These are phyloP conservation scores for Triticum monococcum DNA, from an alignment of 176 grass and related monocot genomes.

Conservation along the genomic window DNA sequence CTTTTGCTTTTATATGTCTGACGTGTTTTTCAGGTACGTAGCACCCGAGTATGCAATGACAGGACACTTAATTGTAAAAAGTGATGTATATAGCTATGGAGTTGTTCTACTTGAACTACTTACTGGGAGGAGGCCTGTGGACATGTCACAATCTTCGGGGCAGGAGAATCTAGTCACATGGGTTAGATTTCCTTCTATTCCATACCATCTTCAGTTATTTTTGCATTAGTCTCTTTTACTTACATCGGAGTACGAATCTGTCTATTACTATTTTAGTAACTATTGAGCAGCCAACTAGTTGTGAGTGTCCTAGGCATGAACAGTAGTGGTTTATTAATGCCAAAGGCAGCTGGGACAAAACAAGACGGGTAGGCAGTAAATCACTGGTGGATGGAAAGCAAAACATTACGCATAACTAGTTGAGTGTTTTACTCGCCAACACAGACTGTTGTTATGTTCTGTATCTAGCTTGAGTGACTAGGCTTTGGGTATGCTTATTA, in stretches of 20 bases:
- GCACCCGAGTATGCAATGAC: constrained; percentile 99
- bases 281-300: neutral
- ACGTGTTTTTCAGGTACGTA: constrained; percentile 72
- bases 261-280: neutral
- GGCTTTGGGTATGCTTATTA: neutral
- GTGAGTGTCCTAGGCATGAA: neutral
- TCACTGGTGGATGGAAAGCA: neutral
- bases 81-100: constrained; percentile 99
- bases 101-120: constrained; percentile 97
- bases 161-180: constrained; percentile 97
- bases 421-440: neutral
- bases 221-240: neutral
- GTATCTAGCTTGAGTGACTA: neutral
- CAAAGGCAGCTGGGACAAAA: neutral
- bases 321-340: constrained; percentile 3
- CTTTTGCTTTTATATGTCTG: constrained; percentile 31
- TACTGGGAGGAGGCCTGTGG: constrained; percentile 85
- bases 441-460: neutral
- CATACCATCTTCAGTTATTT: constrained; percentile 11
- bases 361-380: neutral
- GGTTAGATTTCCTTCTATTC: constrained; percentile 57
- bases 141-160: constrained; percentile 93
- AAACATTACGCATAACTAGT: neutral
- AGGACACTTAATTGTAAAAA: constrained; percentile 97
- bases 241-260: neutral